Evolutionary conservation across 768 basidiomycete species (phyloP).

Genomic region (Pisolithus orientalis): DNA sequence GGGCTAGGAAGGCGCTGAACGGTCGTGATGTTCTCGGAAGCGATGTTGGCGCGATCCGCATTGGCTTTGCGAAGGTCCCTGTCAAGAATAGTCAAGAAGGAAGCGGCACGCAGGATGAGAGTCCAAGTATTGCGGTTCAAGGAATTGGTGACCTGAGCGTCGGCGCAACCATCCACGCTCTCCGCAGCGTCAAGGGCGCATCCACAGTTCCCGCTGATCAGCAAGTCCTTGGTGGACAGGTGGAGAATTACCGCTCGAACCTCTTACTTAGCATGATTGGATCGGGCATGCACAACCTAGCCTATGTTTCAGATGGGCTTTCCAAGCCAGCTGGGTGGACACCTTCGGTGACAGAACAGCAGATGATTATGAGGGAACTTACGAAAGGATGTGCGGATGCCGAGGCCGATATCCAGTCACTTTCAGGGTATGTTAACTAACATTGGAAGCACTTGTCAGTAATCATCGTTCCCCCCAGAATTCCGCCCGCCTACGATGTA

Average conservation of each 20-base stretch:
- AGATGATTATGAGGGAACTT: slow-evolving; percentile 95
- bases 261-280: slow-evolving; percentile 84
- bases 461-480: slow-evolving; percentile 41
- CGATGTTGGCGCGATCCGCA: slow-evolving; percentile 94
- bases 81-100: slow-evolving; percentile 79
- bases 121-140: slow-evolving; percentile 60
- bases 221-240: slow-evolving; percentile 83
- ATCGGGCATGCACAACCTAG: slow-evolving; percentile 59
- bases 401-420: slow-evolving; percentile 77
- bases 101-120: slow-evolving; percentile 54
- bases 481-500: slow-evolving; percentile 93
- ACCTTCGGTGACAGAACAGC: slow-evolving; percentile 83
- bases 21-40: slow-evolving; percentile 93
- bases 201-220: slow-evolving; percentile 88
- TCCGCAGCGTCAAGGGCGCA: slow-evolving; percentile 87
- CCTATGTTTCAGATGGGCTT: slow-evolving; percentile 48
- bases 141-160: slow-evolving; percentile 83
- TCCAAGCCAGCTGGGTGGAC: slow-evolving; percentile 62
- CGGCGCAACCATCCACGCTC: slow-evolving; percentile 81
- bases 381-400: slow-evolving; percentile 70
- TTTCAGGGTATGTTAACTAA: slow-evolving; percentile 67
- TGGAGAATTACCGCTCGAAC: slow-evolving; percentile 95
- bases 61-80: slow-evolving; percentile 95
- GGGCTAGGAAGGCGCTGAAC: slow-evolving; percentile 92
- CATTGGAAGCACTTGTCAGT: background rate